Evolutionary conservation across 306 rosid species (phyloP), one percentile per base, ranked within the genome.

Genomic region (Quercus robur): DNA sequence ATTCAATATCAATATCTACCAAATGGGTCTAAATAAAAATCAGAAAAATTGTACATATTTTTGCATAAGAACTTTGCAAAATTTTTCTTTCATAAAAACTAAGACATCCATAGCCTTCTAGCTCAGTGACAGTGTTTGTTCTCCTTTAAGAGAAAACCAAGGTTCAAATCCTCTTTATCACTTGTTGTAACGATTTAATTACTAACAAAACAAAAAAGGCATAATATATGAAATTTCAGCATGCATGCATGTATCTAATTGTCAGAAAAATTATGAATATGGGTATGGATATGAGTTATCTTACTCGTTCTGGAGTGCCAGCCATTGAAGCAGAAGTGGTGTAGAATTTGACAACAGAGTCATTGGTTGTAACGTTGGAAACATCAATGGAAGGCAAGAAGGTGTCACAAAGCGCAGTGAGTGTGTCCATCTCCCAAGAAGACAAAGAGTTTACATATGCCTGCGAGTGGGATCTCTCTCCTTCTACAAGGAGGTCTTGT

Each of bases 241-340:
- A 41, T 56, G 54, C 71, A 72, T 73, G 52, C 77, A 77, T 64
- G n/a, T 52, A 41, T 64, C 17, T 5, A 5, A n/a, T 30, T 19
- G 64, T 23, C 2, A 58, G 49, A 2, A 41, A 41, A 41, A 41
- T 41, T 41, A 41, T 8, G 12, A 41, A 41, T 41, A 41, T 20
- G 59, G 14, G 56, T 8, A 5, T 5, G 52, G 46, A 41, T 41
- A 41, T 2, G 46, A 8, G 23, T 31, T 52, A 57, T 38, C 88
- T 25, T 87, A 93, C 97, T 38, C 83, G 90, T 0, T 86, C 51
- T 14, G 88, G 88, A 49, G 90, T 86, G 75, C 89, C 93, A 3
- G 86, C 86, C 86, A 88, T 79, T 81, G 97, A 85, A 18, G 97
- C 97, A 9, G 94, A 89, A 73, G 84, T 77, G 7, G 70, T 21